Evolutionary conservation across 768 basidiomycete genomes (phyloP).

Genomic region (Suillus bovinus): DNA sequence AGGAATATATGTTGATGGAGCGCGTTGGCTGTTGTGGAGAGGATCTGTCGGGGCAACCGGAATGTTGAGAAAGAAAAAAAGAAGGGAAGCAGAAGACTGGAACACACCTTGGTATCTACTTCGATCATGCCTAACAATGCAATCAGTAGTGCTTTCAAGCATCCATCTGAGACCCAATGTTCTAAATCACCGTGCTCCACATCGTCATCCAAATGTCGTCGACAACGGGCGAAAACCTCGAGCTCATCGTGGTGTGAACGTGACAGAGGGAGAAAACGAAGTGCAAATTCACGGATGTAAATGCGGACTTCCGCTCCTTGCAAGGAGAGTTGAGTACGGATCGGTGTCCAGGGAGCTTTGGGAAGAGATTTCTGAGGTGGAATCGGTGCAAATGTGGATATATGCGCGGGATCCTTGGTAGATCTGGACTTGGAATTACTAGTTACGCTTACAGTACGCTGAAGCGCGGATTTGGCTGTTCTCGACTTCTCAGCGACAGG

Average conservation of each 20-base stretch:
- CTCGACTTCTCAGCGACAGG: constrained; percentile 16
- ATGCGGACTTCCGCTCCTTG: constrained; percentile 60
- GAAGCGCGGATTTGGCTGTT: constrained; percentile 15
- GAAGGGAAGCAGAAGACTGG: neutral
- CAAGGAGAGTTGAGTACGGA: constrained; percentile 44
- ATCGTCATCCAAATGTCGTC: constrained; percentile 38
- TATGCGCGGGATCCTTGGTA: constrained; percentile 21
- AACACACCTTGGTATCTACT: constrained; percentile 35
- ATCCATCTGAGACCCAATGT: constrained; percentile 67
- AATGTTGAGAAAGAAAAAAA: neutral
- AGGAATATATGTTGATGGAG: constrained; percentile 1
- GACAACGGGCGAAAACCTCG: constrained; percentile 45
- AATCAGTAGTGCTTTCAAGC: constrained; percentile 61
- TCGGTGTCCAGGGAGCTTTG: constrained; percentile 52
- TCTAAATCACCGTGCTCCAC: constrained; percentile 39
- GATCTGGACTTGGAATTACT: constrained; percentile 14
- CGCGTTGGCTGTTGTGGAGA: neutral
- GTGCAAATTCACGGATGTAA: constrained; percentile 71
- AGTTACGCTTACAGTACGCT: constrained; percentile 13
- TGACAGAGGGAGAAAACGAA: constrained; percentile 61
- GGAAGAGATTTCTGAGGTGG: constrained; percentile 41
- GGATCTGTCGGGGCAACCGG: neutral
- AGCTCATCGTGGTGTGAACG: constrained; percentile 63
- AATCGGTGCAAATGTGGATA: constrained; percentile 26
- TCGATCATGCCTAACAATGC: constrained; percentile 58